Evolutionary conservation across 768 basidiomycete species (phyloP).

Genomic region (Rubroboletus satanas): DNA sequence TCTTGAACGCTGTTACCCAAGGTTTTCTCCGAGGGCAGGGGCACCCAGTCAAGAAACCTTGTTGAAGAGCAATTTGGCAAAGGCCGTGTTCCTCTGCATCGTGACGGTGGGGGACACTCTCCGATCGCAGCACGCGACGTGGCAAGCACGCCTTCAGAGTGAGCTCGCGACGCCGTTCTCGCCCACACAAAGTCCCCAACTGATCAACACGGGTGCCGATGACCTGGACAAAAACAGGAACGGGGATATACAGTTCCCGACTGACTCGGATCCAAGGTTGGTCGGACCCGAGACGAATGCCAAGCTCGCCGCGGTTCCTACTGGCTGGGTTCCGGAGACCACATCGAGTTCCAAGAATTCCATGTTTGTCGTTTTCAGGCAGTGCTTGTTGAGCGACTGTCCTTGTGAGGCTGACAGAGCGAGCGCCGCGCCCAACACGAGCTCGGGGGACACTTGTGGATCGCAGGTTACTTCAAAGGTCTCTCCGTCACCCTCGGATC

Average conservation of each 20-base stretch:
- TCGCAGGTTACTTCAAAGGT: neutral
- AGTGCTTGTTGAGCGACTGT: conserved; percentile 11
- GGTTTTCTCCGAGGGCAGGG: neutral
- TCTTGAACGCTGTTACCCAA: neutral
- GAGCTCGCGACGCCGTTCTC: neutral
- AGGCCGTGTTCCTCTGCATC: conserved; percentile 2
- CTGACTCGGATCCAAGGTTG: neutral
- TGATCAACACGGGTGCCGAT: neutral
- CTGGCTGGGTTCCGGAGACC: neutral
- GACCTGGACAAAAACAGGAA: neutral
- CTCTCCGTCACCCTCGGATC: too few species aligned
- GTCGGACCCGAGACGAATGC: neutral
- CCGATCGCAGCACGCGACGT: conserved; percentile 9
- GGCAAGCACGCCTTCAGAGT: conserved; percentile 12
- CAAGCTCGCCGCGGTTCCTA: neutral
- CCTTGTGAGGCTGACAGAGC: conserved; percentile 11
- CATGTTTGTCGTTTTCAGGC: conserved; percentile 7
- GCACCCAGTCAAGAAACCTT: neutral
- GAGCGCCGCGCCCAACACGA: neutral
- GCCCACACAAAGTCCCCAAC: neutral
- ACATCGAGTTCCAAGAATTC: neutral
- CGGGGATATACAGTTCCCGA: neutral
- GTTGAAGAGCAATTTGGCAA: conserved; percentile 11
- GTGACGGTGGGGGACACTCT: conserved; percentile 13
- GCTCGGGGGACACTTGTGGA: neutral